Evolutionary conservation across 441 rosid genomes (phyloP).

Genomic region (Populus hybrid): DNA sequence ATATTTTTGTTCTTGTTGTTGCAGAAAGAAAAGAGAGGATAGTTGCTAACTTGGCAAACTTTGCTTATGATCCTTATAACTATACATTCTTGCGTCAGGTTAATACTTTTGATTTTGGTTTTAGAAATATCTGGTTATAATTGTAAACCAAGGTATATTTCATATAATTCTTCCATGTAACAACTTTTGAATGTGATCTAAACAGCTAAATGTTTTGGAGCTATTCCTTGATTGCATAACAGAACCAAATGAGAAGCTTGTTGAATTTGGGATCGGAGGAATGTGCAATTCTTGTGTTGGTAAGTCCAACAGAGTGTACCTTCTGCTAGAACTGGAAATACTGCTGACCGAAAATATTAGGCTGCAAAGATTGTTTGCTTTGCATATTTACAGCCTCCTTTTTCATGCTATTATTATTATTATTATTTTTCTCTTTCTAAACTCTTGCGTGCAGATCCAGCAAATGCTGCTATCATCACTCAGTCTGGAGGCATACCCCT

Average conservation of each 20-base stretch:
- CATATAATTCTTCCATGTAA: slow-evolving; percentile 9
- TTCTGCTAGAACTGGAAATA: background rate
- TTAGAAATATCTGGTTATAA: background rate
- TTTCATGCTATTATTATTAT: background rate
- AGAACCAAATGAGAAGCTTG: slow-evolving; percentile 85
- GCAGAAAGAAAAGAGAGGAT: slow-evolving; percentile 66
- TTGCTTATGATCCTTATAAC: slow-evolving; percentile 91
- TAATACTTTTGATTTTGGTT: slow-evolving; percentile 9
- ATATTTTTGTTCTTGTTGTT: slow-evolving; percentile 16
- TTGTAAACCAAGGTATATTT: slow-evolving; percentile 6
- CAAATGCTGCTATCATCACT: slow-evolving; percentile 52
- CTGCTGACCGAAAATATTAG: background rate
- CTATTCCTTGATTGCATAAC: slow-evolving; percentile 86
- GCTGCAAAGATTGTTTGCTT: slow-evolving; percentile 2
- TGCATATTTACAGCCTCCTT: background rate
- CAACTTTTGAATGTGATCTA: slow-evolving; percentile 14
- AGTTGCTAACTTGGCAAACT: slow-evolving; percentile 83
- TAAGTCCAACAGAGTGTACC: slow-evolving; percentile 19
- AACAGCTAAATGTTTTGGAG: slow-evolving; percentile 88
- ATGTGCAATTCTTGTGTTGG: slow-evolving; percentile 78
- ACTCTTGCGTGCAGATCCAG: slow-evolving; percentile 49
- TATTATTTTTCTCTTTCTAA: no score
- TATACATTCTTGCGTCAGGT: slow-evolving; percentile 80
- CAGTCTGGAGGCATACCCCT: slow-evolving; percentile 63
- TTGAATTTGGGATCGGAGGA: slow-evolving; percentile 83